phyloP scores from a whole-genome alignment of 768 basidiomycete genomes.

The Leucosporidium yakuticum region DNA sequence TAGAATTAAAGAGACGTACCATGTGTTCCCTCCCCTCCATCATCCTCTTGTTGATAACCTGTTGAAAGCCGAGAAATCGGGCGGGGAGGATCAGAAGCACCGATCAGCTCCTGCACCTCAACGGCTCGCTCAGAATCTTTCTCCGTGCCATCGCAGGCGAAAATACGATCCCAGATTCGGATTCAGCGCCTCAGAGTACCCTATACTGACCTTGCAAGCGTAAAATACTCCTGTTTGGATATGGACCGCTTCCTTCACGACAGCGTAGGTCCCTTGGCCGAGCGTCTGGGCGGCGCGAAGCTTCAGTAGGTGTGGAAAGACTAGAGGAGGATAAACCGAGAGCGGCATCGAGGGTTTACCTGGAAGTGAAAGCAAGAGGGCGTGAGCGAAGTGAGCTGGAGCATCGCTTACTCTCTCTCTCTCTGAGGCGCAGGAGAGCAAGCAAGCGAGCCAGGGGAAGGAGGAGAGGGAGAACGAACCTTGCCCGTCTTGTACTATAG shows the following conservation, averaged over 20 bases:
- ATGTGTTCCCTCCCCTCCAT: constrained; percentile 98
- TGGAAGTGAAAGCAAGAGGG: not conserved
- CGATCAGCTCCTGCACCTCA: too few species aligned
- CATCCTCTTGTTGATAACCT: constrained; percentile 95
- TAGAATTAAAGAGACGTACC: constrained; percentile 51
- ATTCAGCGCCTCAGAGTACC: not conserved
- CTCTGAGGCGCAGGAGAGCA: not conserved
- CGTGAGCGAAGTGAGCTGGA: not conserved
- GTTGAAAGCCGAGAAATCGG: not conserved
- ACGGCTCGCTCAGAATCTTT: not conserved
- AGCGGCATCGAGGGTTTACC: not conserved
- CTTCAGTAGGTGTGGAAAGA: not conserved
- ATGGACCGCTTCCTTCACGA: constrained; percentile 34
- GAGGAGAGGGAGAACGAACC: not conserved
- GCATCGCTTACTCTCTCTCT: not conserved
- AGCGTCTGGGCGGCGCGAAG: constrained; percentile 18
- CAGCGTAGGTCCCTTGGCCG: constrained; percentile 35
- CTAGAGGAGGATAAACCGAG: not conserved
- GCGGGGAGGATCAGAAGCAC: too few species aligned
- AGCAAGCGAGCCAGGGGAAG: not conserved
- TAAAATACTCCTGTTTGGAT: constrained; percentile 58
- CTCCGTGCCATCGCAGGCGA: not conserved
- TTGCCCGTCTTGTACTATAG: constrained; percentile 8
- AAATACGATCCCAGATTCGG: too few species aligned
- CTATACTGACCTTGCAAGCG: constrained; percentile 66